A percentile compares a stretch with the other conserved stretches of the same genome.
phyloP scores from a whole-genome alignment of 1,284 basidiomycete species.

The Tremellales sp. region DNA sequence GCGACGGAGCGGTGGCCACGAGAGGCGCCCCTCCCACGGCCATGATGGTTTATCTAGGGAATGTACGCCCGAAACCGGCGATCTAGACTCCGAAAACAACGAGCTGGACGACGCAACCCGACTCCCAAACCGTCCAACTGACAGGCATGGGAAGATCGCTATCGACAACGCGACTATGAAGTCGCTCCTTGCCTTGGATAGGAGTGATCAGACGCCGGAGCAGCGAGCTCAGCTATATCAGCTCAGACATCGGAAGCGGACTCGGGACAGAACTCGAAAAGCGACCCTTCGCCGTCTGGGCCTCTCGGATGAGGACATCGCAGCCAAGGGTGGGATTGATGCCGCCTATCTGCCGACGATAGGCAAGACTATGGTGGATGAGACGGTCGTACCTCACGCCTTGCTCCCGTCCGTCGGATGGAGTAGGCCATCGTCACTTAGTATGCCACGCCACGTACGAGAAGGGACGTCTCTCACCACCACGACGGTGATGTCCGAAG shows the following conservation, averaged over 20 bases:
- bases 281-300: neutral
- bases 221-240: neutral
- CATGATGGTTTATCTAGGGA: too few relatives aligned
- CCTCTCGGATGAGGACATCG: neutral
- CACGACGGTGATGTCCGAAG: neutral
- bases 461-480: too few relatives aligned
- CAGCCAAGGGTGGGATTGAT: neutral
- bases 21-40: too few relatives aligned
- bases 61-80: neutral
- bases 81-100: neutral
- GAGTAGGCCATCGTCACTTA: too few relatives aligned
- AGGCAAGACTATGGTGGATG: neutral
- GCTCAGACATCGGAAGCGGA: neutral
- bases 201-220: neutral
- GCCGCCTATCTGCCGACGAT: neutral
- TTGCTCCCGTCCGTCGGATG: too few relatives aligned
- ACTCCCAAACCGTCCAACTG: neutral
- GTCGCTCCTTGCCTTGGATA: neutral
- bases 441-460: too few relatives aligned
- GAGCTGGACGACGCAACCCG: too few relatives aligned
- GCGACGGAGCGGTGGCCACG: too few relatives aligned
- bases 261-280: neutral
- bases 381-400: too few relatives aligned
- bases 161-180: neutral
- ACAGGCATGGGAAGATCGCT: neutral